Percentiles rank a stretch among this genome's conserved stretches.
Conservation (phyloP, 2,329 filamentous ascomycete genomes). For the Ploettnerulaceae sp. region DNA sequence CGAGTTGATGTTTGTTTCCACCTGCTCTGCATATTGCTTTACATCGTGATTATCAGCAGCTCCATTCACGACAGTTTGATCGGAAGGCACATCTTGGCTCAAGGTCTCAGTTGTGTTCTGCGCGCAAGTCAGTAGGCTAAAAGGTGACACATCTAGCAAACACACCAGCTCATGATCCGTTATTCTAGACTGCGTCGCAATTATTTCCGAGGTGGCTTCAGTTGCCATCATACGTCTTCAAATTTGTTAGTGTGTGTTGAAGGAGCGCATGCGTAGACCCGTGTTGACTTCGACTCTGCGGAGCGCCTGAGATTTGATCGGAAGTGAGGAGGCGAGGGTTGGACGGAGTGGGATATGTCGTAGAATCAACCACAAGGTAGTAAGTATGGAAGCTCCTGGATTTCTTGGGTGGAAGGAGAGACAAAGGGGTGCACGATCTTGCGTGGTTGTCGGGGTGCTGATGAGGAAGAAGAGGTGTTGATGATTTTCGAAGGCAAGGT, state of each 20-base stretch:
- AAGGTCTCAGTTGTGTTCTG: constrained; percentile 43
- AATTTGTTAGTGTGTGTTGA: constrained; percentile 30
- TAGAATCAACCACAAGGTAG: too few relatives aligned
- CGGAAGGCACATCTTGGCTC: constrained; percentile 43
- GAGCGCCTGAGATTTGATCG: constrained; percentile 5
- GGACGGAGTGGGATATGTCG: too few relatives aligned
- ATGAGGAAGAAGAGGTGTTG: not conserved
- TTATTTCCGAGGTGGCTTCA: constrained; percentile 51
- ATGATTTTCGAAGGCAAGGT: not conserved
- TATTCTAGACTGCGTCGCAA: constrained; percentile 31
- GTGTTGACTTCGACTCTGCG: constrained; percentile 26
- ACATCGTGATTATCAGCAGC: constrained; percentile 45
- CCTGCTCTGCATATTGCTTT: constrained; percentile 49
- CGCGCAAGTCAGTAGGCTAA: constrained; percentile 25
- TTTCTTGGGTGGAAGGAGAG: not conserved
- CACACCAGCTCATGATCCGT: constrained; percentile 33
- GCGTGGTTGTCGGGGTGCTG: not conserved
- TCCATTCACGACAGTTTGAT: constrained; percentile 43
- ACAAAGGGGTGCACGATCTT: not conserved
- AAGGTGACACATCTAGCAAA: not conserved
- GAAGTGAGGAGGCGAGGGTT: constrained; percentile 4
- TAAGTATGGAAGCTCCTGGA: too few relatives aligned
- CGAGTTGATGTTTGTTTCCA: constrained; percentile 57
- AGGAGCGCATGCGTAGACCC: constrained; percentile 33
- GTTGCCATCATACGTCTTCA: constrained; percentile 60